These are phyloP conservation scores for Hericium erinaceus DNA, from an alignment of 768 basidiomycete genomes.

Conservation along the genomic window DNA sequence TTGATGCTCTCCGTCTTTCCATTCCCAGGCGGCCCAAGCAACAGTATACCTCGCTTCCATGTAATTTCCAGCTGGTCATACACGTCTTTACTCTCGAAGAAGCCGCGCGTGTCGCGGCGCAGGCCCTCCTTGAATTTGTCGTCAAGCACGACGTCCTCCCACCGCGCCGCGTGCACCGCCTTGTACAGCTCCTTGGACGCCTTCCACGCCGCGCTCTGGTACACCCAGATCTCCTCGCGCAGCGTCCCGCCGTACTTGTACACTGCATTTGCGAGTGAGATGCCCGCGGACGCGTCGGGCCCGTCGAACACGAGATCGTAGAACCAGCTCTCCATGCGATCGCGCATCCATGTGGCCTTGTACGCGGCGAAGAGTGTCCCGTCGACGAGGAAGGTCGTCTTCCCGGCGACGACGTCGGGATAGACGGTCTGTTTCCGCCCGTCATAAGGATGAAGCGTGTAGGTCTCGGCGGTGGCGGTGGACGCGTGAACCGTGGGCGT, in stretches of 20 bases:
- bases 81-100: slow-evolving; percentile 28
- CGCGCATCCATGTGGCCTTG: not conserved
- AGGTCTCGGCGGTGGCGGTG: not conserved
- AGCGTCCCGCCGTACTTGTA: slow-evolving; percentile 9
- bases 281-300: not conserved
- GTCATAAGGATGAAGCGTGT: not conserved
- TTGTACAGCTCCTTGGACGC: slow-evolving; percentile 18
- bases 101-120: slow-evolving; percentile 27
- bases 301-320: not conserved
- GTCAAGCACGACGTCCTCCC: slow-evolving; percentile 27
- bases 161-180: slow-evolving; percentile 21
- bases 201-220: slow-evolving; percentile 26
- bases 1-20: slow-evolving; percentile 30
- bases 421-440: not conserved
- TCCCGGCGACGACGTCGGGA: not conserved
- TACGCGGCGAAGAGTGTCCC: not conserved
- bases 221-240: slow-evolving; percentile 28
- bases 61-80: slow-evolving; percentile 31
- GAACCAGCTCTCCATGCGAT: not conserved
- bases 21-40: slow-evolving; percentile 26
- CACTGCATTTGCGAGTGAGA: not conserved
- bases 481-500: not conserved
- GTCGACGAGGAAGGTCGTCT: not conserved
- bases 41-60: slow-evolving; percentile 24
- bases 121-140: slow-evolving; percentile 25